phyloP scores from a whole-genome alignment of 768 basidiomycete species.

The Pisolithus tinctorius region DNA sequence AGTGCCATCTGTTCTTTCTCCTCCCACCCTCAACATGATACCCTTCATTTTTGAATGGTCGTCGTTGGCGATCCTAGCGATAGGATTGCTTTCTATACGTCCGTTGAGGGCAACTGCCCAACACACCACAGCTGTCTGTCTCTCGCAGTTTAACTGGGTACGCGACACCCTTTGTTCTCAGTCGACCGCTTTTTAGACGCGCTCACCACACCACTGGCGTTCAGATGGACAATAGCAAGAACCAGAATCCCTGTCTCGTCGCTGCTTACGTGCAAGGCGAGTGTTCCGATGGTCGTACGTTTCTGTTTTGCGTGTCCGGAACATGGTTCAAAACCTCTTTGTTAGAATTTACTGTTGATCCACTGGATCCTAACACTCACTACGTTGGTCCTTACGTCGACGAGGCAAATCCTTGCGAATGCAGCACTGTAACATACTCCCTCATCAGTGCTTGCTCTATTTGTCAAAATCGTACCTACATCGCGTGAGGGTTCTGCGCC shows the following conservation, averaged over 20 bases:
- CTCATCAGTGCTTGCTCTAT: conserved; percentile 50
- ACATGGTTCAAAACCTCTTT: conserved; percentile 4
- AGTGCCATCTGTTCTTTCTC: not conserved
- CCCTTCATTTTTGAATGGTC: conserved; percentile 5
- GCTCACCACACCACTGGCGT: too few relatives aligned
- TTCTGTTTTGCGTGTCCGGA: conserved; percentile 1
- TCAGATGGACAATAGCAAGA: conserved; percentile 36
- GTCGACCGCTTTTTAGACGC: not conserved
- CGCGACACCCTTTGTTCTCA: not conserved
- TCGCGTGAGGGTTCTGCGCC: conserved; percentile 22
- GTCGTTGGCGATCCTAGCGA: conserved; percentile 12
- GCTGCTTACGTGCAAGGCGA: conserved; percentile 37
- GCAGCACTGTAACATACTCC: conserved; percentile 51
- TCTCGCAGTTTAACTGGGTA: conserved; percentile 22
- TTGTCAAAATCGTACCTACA: conserved; percentile 42
- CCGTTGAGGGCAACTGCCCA: conserved; percentile 18
- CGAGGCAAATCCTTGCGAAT: conserved; percentile 36
- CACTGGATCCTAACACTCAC: conserved; percentile 28
- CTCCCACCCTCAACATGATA: conserved; percentile 9
- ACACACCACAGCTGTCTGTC: conserved; percentile 16
- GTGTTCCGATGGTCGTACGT: conserved; percentile 38
- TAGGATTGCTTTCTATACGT: conserved; percentile 10
- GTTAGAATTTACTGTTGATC: conserved; percentile 33
- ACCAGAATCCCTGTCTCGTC: conserved; percentile 42
- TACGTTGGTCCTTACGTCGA: conserved; percentile 29